Evolutionary conservation across 1,284 basidiomycete species (phyloP).

Genomic region (Gymnopus androsaceus): DNA sequence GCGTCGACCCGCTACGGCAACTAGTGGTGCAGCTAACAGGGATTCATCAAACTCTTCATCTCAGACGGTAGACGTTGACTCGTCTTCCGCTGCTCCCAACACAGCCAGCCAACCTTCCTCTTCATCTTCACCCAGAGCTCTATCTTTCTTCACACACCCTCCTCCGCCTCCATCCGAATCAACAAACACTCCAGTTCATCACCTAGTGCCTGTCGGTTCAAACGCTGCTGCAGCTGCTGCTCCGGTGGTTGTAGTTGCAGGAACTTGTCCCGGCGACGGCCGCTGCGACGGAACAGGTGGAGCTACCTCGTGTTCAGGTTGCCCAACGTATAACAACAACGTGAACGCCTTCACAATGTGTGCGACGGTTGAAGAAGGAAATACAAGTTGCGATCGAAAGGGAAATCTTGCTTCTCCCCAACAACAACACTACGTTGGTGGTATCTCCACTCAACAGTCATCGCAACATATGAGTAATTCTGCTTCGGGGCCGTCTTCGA

Average conservation of each 20-base stretch:
- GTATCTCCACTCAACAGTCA: slow-evolving; percentile 18
- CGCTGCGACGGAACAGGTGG: slow-evolving; percentile 95
- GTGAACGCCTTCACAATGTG: slow-evolving; percentile 63
- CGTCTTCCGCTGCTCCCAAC: slow-evolving; percentile 24
- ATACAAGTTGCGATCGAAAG: slow-evolving; percentile 18
- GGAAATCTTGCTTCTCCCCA: background rate
- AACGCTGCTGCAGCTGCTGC: slow-evolving; percentile 29
- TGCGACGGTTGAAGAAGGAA: slow-evolving; percentile 37
- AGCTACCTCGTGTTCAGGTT: slow-evolving; percentile 86
- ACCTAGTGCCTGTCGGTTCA: slow-evolving; percentile 20
- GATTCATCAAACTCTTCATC: slow-evolving; percentile 29
- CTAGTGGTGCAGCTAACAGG: slow-evolving; percentile 24
- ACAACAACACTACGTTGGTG: slow-evolving; percentile 19
- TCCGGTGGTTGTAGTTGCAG: slow-evolving; percentile 37
- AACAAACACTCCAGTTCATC: background rate
- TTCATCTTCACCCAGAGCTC: too few species aligned
- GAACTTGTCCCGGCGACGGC: slow-evolving; percentile 94
- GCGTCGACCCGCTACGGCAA: slow-evolving; percentile 44
- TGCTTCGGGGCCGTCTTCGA: slow-evolving; percentile 25
- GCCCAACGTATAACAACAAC: slow-evolving; percentile 91
- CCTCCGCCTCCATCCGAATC: slow-evolving; percentile 27
- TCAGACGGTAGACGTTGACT: slow-evolving; percentile 29
- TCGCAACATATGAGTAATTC: slow-evolving; percentile 17
- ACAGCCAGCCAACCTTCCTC: too few species aligned
- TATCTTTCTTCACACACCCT: too few species aligned